Base-by-base conservation (phyloP, 2,329 filamentous ascomycete species). In the Aspergillus neoniger region DNA sequence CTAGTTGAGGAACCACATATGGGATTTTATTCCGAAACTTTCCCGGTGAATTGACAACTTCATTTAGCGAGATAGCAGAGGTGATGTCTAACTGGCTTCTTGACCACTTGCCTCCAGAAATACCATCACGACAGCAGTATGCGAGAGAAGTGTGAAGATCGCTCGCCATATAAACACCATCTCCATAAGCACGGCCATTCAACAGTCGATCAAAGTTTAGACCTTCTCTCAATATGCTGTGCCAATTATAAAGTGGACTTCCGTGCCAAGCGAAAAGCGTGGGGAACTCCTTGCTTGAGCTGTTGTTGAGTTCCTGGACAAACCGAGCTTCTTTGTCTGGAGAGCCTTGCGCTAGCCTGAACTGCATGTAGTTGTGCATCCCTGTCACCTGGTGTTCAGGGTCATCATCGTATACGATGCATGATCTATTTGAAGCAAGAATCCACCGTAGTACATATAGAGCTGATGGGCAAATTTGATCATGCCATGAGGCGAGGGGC, bases 221-320 rank as follows among this genome's bases (percentile, higher is more conserved):
- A 0, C 93, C 92, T 61, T 89, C 86, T 32, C 92, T 86, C 63
- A 96, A 86, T 68, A 97, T 96, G 68, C 88, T 90, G 74, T 97
- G 93, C 93, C 93, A 96, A 69, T 96, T 96, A 3, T 74, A 65
- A 3, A 96, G 65, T 0, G 78, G 73, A 69, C 91, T 96, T 5
- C 92, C 93, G 73, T 97, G 93, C 88, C 90, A 96, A 0, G 91
- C 91, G 69, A 96, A 92, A 1, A 96, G 74, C 0, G 91, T 94
- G 0, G 90, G 89, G 65, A 86, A 80, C 61, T 75, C 65, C 49
- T 9, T 80, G 66, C 41, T 75, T 74, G 17, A 81, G 69, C 5
- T 77, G 72, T 15, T 23, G 39, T 81, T 79, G 2, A 95, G 81
- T 14, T 88, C 86, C 21, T 85, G 75, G 6, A 87, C 78, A 70